A percentile compares a stretch with the other conserved stretches of the same genome.
phyloP scores from a whole-genome alignment of 1,284 basidiomycete genomes.

The Pascua guehoae region DNA sequence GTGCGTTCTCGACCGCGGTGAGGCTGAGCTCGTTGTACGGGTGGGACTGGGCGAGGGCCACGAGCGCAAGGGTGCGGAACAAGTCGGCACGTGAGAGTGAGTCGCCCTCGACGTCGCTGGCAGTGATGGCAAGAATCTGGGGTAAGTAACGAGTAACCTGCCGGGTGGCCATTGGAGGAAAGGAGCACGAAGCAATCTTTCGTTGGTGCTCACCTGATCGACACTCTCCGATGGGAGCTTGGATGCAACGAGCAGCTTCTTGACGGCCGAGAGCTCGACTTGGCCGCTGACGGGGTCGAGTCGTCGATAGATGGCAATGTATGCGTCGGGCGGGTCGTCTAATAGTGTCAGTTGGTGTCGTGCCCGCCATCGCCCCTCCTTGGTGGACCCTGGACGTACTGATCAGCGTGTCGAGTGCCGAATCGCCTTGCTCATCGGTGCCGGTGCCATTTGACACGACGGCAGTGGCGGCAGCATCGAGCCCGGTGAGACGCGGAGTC shows the following conservation, averaged over 20 bases:
- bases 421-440: background rate
- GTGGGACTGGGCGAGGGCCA: constrained; percentile 64
- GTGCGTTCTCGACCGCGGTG: constrained; percentile 72
- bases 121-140: constrained; percentile 71
- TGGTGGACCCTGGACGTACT: constrained; percentile 21
- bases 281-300: constrained; percentile 69
- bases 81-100: constrained; percentile 57
- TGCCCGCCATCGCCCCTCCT: background rate
- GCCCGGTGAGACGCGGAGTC: constrained; percentile 13
- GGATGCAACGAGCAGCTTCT: constrained; percentile 70
- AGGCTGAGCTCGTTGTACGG: constrained; percentile 54
- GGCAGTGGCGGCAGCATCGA: background rate
- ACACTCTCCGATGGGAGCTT: constrained; percentile 71
- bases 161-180: background rate
- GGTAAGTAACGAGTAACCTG: background rate
- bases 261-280: constrained; percentile 72
- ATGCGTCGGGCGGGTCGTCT: constrained; percentile 73
- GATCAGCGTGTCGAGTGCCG: constrained; percentile 26
- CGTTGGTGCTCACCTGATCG: constrained; percentile 60
- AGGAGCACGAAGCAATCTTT: background rate
- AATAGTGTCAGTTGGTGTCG: constrained; percentile 51
- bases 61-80: constrained; percentile 79
- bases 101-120: background rate
- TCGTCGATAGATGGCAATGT: constrained; percentile 66
- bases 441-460: background rate